Conservation (phyloP, 495 filamentous ascomycete genomes). For the Penicillium lagena region DNA sequence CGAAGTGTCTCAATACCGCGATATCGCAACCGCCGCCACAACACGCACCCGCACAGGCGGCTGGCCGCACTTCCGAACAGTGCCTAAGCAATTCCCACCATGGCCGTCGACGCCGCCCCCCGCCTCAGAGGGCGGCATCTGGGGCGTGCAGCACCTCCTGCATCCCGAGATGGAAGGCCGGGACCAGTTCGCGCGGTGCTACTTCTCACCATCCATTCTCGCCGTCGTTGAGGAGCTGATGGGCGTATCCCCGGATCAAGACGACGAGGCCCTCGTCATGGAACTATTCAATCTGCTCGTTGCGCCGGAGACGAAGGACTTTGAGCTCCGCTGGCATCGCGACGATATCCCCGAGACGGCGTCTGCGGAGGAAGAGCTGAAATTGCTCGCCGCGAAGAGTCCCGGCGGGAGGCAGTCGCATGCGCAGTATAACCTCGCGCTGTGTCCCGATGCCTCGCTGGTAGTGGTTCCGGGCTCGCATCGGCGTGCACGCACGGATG, state of each 20-base stretch:
- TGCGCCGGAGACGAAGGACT: conserved; percentile 52
- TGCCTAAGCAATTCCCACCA: conserved; percentile 82
- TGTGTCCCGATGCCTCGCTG: conserved; percentile 60
- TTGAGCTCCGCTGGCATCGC: conserved; percentile 69
- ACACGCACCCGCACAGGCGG: conserved; percentile 50
- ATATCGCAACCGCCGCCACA: conserved; percentile 46
- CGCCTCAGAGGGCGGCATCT: conserved; percentile 58
- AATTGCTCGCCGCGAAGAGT: conserved; percentile 32
- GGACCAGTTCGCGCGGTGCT: conserved; percentile 49
- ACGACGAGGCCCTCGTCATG: conserved; percentile 54
- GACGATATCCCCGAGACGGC: conserved; percentile 64
- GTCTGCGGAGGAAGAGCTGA: conserved; percentile 47
- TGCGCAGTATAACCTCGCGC: conserved; percentile 73
- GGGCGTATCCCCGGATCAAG: conserved; percentile 18
- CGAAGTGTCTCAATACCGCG: conserved; percentile 48
- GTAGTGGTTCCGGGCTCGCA: conserved; percentile 70
- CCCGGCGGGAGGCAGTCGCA: conserved; percentile 49
- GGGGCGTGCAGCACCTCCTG: conserved; percentile 80
- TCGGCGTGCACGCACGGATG: conserved; percentile 54
- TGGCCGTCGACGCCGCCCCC: conserved; percentile 51
- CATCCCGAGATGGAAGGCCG: conserved; percentile 58
- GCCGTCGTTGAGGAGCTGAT: conserved; percentile 51
- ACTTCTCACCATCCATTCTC: conserved; percentile 60
- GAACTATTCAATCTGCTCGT: conserved; percentile 79
- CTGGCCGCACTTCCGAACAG: conserved; percentile 76